Percentiles rank a stretch among this genome's conserved stretches.
phyloP scores from a whole-genome alignment of 805 yeast genomes.

The Candida maesae region DNA sequence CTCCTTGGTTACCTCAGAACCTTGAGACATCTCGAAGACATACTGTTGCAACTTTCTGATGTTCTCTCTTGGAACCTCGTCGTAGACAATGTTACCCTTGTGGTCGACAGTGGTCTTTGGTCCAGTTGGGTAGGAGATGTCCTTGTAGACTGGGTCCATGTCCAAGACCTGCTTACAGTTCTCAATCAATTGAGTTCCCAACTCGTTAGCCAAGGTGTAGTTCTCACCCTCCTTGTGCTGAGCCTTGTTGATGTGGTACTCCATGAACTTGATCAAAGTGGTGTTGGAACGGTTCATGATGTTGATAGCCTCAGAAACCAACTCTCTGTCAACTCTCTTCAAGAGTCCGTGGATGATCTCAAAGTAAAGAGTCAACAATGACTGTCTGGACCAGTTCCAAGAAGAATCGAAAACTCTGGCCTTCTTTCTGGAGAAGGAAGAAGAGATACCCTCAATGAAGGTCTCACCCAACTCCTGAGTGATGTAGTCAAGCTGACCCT shows the following conservation, averaged over 20 bases:
- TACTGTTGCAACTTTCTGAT: conserved; percentile 94
- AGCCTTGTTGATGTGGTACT: conserved; percentile 65
- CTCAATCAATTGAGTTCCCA: conserved; percentile 92
- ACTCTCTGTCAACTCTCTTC: conserved; percentile 89
- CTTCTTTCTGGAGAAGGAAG: conserved; percentile 86
- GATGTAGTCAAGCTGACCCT: conserved; percentile 82
- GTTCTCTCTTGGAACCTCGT: conserved; percentile 83
- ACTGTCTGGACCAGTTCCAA: conserved; percentile 99
- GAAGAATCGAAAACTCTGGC: conserved; percentile 96
- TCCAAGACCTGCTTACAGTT: conserved; percentile 86
- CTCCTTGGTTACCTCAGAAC: conserved; percentile 75
- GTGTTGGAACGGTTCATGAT: conserved; percentile 98
- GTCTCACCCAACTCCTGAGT: conserved; percentile 79
- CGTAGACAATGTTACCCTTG: conserved; percentile 82
- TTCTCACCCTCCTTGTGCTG: conserved; percentile 82
- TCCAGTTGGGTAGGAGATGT: conserved; percentile 90
- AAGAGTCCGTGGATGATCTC: conserved; percentile 95
- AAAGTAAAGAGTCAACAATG: conserved; percentile 86
- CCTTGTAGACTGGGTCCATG: conserved; percentile 89
- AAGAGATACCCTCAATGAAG: conserved; percentile 87
- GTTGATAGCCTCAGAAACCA: conserved; percentile 92
- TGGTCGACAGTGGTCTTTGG: conserved; percentile 87
- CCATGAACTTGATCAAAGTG: conserved; percentile 92
- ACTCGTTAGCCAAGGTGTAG: conserved; percentile 80
- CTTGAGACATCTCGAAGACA: conserved; percentile 94